phyloP scores from a whole-genome alignment of 2,329 filamentous ascomycete species.

The Apiospora malaysiana region DNA sequence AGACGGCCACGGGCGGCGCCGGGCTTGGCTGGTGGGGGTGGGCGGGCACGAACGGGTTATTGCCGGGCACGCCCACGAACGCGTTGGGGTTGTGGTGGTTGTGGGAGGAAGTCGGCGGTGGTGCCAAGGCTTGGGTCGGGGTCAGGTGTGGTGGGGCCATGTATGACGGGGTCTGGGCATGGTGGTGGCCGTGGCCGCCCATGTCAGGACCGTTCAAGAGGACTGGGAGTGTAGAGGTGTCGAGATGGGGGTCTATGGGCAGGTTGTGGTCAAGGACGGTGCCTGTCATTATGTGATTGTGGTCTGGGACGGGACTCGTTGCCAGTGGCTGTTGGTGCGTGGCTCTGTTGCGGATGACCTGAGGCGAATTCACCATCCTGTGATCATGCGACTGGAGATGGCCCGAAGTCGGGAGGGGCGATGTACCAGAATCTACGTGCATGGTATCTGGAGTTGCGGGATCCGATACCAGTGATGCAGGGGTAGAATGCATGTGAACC shows the following conservation, averaged over 20 bases:
- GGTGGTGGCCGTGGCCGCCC: constrained; percentile 25
- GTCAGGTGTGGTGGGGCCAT: neutral
- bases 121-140: neutral
- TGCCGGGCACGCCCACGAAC: neutral
- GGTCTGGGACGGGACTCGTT: neutral
- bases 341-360: neutral
- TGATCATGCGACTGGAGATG: neutral
- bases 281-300: neutral
- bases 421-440: neutral
- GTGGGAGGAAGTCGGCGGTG: too few relatives aligned
- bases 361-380: neutral
- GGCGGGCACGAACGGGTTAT: constrained; percentile 36
- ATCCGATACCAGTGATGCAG: neutral
- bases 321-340: neutral
- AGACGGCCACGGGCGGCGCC: constrained; percentile 58
- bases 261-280: constrained; percentile 24
- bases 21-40: constrained; percentile 26
- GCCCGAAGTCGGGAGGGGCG: neutral
- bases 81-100: too few relatives aligned
- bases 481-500: neutral
- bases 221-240: constrained; percentile 59
- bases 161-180: constrained; percentile 24
- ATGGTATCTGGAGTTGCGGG: neutral
- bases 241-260: constrained; percentile 62
- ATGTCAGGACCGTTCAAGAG: constrained; percentile 45